Evolutionary conservation across 495 filamentous ascomycete species (phyloP).

Genomic region (Podospora fimiseda): DNA sequence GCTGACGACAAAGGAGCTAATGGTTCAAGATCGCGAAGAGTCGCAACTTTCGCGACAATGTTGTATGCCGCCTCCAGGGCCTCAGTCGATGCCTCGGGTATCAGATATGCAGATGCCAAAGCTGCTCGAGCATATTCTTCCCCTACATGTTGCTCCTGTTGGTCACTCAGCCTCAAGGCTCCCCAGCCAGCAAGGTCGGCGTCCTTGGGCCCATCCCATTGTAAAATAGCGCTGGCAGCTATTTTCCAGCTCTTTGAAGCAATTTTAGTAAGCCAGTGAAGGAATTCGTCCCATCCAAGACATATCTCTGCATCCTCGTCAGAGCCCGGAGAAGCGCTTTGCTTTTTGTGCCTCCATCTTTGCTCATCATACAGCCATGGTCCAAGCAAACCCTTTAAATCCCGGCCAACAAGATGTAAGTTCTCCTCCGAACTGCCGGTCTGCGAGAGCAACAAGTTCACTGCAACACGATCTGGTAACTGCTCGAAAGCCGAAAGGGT

Average conservation of each 20-base stretch:
- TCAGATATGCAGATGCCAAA: slow-evolving; percentile 66
- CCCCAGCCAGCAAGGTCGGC: slow-evolving; percentile 70
- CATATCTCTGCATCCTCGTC: slow-evolving; percentile 22
- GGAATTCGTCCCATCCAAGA: slow-evolving; percentile 69
- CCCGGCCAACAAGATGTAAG: slow-evolving; percentile 52
- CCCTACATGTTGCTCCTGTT: slow-evolving; percentile 49
- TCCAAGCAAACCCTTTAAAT: slow-evolving; percentile 67
- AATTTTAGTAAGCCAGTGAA: slow-evolving; percentile 62
- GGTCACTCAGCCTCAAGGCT: slow-evolving; percentile 43
- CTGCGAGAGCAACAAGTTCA: slow-evolving; percentile 63
- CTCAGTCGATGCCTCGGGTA: slow-evolving; percentile 51
- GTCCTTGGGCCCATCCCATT: slow-evolving; percentile 79
- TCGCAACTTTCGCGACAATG: slow-evolving; percentile 54
- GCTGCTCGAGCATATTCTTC: slow-evolving; percentile 64
- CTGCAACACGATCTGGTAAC: slow-evolving; percentile 55
- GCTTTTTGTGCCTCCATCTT: slow-evolving; percentile 41
- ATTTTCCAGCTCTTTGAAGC: slow-evolving; percentile 53
- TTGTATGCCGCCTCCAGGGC: slow-evolving; percentile 56
- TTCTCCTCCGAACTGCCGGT: slow-evolving; percentile 39
- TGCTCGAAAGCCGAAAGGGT: slow-evolving; percentile 57
- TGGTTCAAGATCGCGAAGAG: slow-evolving; percentile 54
- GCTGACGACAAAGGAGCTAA: slow-evolving; percentile 40
- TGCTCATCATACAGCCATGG: slow-evolving; percentile 75
- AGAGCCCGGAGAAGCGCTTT: slow-evolving; percentile 1
- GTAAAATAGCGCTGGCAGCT: slow-evolving; percentile 55